Base-by-base conservation (phyloP, 2,329 filamentous ascomycete species). In the Trichoderma afroharzianum region DNA sequence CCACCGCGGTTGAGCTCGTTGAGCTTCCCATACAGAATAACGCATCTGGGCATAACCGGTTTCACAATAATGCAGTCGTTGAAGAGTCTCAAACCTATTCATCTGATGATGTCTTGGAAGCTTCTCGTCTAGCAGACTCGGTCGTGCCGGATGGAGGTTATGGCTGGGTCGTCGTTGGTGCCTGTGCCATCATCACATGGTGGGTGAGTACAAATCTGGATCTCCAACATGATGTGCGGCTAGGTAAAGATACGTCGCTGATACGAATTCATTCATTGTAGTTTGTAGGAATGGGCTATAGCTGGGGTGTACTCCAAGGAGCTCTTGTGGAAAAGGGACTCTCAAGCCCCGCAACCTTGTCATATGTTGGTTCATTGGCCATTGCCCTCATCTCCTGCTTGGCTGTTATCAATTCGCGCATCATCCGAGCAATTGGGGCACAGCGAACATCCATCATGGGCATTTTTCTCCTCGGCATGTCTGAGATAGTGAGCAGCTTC, bases 261-360 rank as follows among this genome's bases (percentile, higher is more conserved):
- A 68, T 57, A 12, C 18, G 11, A 21, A 33, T 3, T 6, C 30
- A 28, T 21, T 15, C 32, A 21, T n/a, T 26, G 14, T 59, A 71
- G 70, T 84, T 86, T 63, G 84, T 86, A n/a, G 88, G 88, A 32
- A 86, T 84, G 0, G 83, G 82, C 8, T 88, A 88, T 74, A 85
- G 82, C 72, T 91, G 88, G 88, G 89, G 89, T 6, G 83, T 91
- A 0, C 80, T 90, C 15, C 89, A 91, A 76, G 83, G 83, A 3
- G 88, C 85, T 0, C 82, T 91, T 0, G 83, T 89, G 0, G 79
- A 84, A 43, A 78, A 84, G 21, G 80, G 82, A 0, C 79, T 89
- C 1, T 82, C 84, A 0, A 82, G 83, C 0, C 80, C 87, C 0
- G 84, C 85, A 0, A 89, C 86, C 0, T 78, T 91, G 12, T 85